Percentiles rank a stretch among this genome's conserved stretches.
Conservation (phyloP, 176 grass and related monocot genomes). For the Eragrostis nindensis region DNA sequence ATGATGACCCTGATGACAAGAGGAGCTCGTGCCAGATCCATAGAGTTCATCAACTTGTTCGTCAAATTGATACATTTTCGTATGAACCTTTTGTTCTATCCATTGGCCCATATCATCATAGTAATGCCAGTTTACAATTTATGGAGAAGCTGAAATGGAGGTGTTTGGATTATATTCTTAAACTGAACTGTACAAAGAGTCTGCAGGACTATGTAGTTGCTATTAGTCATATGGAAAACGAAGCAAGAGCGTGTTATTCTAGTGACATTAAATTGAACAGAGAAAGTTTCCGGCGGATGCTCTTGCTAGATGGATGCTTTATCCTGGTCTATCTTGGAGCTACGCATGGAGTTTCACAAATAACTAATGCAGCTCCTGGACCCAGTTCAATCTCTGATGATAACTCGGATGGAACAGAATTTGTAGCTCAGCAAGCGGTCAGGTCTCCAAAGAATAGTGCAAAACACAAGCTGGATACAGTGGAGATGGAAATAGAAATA, state of each 20-base stretch:
- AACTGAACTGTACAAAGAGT: neutral
- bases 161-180: conserved; percentile 23
- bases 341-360: neutral
- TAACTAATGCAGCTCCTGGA: neutral
- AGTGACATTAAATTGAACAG: conserved; percentile 2
- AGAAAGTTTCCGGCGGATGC: conserved; percentile 32
- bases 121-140: neutral
- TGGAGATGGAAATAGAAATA: neutral
- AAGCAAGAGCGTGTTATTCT: conserved; percentile 31
- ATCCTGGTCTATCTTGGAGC: conserved; percentile 32
- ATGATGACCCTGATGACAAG: neutral
- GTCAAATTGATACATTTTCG: neutral
- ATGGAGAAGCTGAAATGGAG: conserved; percentile 39
- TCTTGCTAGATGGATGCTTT: conserved; percentile 50
- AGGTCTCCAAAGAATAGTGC: neutral
- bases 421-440: neutral
- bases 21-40: neutral
- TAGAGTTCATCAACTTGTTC: neutral
- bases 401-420: neutral
- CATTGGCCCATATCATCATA: conserved; percentile 49
- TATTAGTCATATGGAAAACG: neutral
- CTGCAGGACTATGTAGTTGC: neutral
- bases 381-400: neutral
- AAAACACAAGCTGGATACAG: neutral
- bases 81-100: conserved; percentile 14